Evolutionary conservation across 306 rosid genomes (phyloP).

Genomic region (Canavalia ensiformis): DNA sequence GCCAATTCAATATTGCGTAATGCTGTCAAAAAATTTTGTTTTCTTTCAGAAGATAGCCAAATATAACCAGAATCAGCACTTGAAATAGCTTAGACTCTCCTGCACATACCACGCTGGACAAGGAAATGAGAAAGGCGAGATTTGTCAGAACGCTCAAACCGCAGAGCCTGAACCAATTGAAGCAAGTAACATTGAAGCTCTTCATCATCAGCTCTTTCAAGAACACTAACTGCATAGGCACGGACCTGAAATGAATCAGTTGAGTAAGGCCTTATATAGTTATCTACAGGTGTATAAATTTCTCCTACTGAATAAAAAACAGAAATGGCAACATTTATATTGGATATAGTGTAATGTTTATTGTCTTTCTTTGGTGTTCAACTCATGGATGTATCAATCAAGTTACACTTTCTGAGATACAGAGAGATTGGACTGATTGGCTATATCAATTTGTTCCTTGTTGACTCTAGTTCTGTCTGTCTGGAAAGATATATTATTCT

Average conservation of each 20-base stretch:
- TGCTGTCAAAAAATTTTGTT: conserved; percentile 70
- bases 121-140: conserved; percentile 93
- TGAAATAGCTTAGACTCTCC: conserved; percentile 47
- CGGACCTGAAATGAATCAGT: conserved; percentile 75
- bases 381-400: conserved; percentile 1
- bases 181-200: conserved; percentile 98
- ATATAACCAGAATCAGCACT: conserved; percentile 49
- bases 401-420: conserved; percentile 12
- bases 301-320: not conserved
- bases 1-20: conserved; percentile 88
- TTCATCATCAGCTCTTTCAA: conserved; percentile 98
- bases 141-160: conserved; percentile 96
- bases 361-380: no score
- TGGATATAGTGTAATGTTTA: no score
- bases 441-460: conserved; percentile 4
- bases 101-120: conserved; percentile 83
- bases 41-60: conserved; percentile 49
- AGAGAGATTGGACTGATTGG: conserved; percentile 11
- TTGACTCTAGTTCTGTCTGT: conserved; percentile 16
- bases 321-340: no score
- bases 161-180: conserved; percentile 98
- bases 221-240: conserved; percentile 99
- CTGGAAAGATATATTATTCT: conserved; percentile 32
- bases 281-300: conserved; percentile 30
- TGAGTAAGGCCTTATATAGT: conserved; percentile 30